A percentile compares a stretch with the other conserved stretches of the same genome.
Conservation (phyloP, 179 eudicot species). For the Spinacia oleracea region DNA sequence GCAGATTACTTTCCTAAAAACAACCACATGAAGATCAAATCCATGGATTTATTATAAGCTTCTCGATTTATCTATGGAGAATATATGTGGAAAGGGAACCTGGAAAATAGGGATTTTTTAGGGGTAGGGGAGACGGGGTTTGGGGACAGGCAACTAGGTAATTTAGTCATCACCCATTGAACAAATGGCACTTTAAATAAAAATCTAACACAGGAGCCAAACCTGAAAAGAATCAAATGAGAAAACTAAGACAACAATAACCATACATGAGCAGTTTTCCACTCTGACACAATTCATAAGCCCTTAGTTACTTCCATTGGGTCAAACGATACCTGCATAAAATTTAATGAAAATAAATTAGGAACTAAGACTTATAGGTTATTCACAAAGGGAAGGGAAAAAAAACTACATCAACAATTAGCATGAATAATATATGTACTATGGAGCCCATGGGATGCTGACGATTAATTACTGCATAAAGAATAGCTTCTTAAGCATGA, state of each 20-base stretch:
- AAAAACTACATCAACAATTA: not conserved
- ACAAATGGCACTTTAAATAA: not conserved
- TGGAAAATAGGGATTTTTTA: not conserved
- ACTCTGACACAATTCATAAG: conserved; percentile 93
- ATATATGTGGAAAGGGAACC: not conserved
- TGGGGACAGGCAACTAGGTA: not conserved
- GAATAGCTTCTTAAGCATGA: not conserved
- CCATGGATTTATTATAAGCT: no score
- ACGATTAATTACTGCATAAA: not conserved
- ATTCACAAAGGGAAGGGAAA: not conserved
- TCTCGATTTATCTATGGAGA: no score
- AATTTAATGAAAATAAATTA: conserved; percentile 12
- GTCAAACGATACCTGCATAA: conserved; percentile 78
- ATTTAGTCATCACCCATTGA: not conserved
- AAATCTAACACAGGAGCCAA: not conserved
- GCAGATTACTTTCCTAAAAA: conserved; percentile 2
- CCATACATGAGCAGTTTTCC: conserved; percentile 84
- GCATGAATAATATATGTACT: not conserved
- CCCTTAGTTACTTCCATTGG: conserved; percentile 82
- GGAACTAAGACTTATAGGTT: not conserved
- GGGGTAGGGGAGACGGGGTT: no score
- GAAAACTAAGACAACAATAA: conserved; percentile 19
- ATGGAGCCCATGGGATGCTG: not conserved
- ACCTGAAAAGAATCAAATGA: not conserved
- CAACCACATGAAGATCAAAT: not conserved